Conservation (phyloP, 345 rosid genomes). For the Citropsis articulata region DNA sequence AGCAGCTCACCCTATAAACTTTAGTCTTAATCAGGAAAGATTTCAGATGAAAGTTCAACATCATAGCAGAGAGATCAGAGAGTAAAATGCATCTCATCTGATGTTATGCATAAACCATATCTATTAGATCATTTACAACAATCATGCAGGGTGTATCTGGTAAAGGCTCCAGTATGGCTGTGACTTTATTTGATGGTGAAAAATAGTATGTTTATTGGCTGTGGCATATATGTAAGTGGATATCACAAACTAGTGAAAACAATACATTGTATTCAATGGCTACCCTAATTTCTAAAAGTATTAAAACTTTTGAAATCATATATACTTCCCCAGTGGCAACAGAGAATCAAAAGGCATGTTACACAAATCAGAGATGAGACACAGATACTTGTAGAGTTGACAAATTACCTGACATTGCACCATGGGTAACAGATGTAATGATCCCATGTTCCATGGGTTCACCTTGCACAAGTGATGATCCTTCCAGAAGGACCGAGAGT, state of each 20-base stretch:
- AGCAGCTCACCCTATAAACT: neutral
- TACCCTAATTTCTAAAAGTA: neutral
- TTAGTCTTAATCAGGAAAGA: neutral
- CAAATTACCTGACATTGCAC: slow-evolving; percentile 71
- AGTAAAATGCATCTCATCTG: neutral
- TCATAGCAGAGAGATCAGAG: neutral
- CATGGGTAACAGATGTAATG: slow-evolving; percentile 77
- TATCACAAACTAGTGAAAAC: neutral
- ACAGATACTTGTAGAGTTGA: neutral
- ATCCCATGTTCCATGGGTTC: slow-evolving; percentile 71
- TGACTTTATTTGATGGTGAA: neutral
- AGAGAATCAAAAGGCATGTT: neutral
- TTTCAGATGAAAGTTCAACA: neutral
- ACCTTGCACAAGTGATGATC: slow-evolving; percentile 36
- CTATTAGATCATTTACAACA: neutral
- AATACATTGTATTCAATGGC: neutral
- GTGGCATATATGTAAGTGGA: neutral
- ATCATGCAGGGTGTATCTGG: neutral
- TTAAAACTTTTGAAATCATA: neutral
- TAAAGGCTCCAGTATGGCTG: neutral
- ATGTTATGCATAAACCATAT: neutral
- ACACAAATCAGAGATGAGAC: neutral
- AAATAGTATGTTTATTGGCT: neutral
- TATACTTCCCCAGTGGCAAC: neutral
- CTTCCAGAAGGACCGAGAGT: slow-evolving; percentile 57